A percentile compares a stretch with the other conserved stretches of the same genome.
These are phyloP conservation scores for Circinella umbellata DNA, from an alignment of 371 early-diverging fungal genomes.

Conservation along the genomic window DNA sequence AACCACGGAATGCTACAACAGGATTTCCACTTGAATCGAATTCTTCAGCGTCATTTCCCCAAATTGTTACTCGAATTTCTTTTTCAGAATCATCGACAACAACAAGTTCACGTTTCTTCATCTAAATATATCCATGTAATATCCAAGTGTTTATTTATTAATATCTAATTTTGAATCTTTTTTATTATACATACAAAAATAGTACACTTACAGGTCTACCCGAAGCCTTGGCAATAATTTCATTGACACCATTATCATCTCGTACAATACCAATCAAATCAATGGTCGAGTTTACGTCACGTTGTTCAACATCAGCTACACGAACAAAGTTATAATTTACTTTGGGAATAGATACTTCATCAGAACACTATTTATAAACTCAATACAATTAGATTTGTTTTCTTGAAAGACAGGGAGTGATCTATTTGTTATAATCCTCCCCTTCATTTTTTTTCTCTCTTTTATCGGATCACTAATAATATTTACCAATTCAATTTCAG, in stretches of 20 bases:
- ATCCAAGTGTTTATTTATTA: too few relatives aligned
- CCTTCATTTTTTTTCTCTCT: too few relatives aligned
- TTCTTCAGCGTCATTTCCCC: conserved; percentile 85
- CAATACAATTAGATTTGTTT: too few relatives aligned
- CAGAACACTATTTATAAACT: conserved; percentile 57
- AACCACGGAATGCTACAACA: conserved; percentile 85
- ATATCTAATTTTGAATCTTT: neutral
- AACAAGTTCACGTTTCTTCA: conserved; percentile 84
- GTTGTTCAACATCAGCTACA: conserved; percentile 63
- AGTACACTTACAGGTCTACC: conserved; percentile 63
- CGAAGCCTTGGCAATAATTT: conserved; percentile 72
- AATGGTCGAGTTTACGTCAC: conserved; percentile 69
- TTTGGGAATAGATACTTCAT: conserved; percentile 64
- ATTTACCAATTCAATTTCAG: conserved; percentile 66
- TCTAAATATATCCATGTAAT: conserved; percentile 34
- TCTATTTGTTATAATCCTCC: too few relatives aligned
- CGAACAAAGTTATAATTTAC: conserved; percentile 73
- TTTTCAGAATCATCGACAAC: conserved; percentile 82
- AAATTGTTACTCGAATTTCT: conserved; percentile 85
- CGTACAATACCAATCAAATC: conserved; percentile 84
- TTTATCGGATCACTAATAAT: too few relatives aligned
- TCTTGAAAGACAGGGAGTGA: too few relatives aligned
- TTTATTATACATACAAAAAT: neutral
- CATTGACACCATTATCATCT: conserved; percentile 62
- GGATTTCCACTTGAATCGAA: conserved; percentile 59